These are phyloP conservation scores for Exophiala lecanii-corni DNA, from an alignment of 2,329 filamentous ascomycete species.

Conservation along the genomic window DNA sequence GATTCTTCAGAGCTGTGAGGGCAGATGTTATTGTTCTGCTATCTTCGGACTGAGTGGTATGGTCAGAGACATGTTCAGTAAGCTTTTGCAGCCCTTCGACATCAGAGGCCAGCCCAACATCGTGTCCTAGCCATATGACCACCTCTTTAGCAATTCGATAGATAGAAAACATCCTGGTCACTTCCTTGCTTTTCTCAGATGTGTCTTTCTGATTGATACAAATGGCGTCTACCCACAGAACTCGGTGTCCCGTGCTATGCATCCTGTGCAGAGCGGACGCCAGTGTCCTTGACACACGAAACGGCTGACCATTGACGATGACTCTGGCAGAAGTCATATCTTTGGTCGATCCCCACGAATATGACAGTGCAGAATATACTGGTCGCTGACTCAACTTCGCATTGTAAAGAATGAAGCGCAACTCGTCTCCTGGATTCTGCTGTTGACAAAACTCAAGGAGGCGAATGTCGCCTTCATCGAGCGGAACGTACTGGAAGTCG, in stretches of 20 bases:
- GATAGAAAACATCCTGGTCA: constrained; percentile 19
- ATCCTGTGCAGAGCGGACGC: constrained; percentile 11
- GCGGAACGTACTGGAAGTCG: constrained; percentile 8
- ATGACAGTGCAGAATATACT: constrained; percentile 18
- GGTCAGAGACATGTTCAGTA: constrained; percentile 3
- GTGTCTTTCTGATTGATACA: constrained; percentile 18
- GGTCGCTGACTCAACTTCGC: constrained; percentile 14
- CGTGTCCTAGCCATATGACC: constrained; percentile 24
- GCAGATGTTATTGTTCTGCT: background rate
- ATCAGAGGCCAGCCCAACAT: constrained; percentile 4
- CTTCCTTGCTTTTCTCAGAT: constrained; percentile 14
- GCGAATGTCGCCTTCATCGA: constrained; percentile 15
- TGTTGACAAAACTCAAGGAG: constrained; percentile 8
- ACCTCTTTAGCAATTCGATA: constrained; percentile 21
- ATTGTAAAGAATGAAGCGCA: constrained; percentile 10
- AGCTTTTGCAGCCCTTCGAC: constrained; percentile 8
- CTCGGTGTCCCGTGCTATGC: constrained; percentile 3
- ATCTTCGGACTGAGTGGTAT: constrained; percentile 1
- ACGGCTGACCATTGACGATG: constrained; percentile 9
- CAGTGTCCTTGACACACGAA: constrained; percentile 10
- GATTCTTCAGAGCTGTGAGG: constrained; percentile 9
- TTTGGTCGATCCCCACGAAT: constrained; percentile 16
- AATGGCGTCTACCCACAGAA: constrained; percentile 19
- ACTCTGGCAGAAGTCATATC: background rate
- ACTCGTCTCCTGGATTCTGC: background rate